Evolutionary conservation across 768 basidiomycete genomes (phyloP).

Genomic region (Trametes cinnabarina): DNA sequence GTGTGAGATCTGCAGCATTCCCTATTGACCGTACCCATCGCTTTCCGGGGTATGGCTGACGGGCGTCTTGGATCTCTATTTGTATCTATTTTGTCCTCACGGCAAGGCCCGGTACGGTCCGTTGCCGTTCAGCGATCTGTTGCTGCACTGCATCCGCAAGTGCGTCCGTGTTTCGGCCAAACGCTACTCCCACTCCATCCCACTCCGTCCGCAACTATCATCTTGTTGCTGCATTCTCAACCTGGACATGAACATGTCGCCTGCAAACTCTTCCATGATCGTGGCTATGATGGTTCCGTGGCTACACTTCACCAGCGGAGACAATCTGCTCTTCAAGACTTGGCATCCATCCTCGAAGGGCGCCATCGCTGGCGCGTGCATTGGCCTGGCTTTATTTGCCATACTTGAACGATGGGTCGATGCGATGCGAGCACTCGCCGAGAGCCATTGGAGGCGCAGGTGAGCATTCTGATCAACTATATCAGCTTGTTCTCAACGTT

Average conservation of each 20-base stretch:
- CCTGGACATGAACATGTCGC: slow-evolving; percentile 1
- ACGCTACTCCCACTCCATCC: no score
- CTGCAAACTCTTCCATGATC: slow-evolving; percentile 3
- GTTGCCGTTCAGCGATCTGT: background rate
- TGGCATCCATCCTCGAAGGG: slow-evolving; percentile 70
- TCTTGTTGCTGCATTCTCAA: background rate
- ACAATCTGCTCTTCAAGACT: slow-evolving; percentile 62
- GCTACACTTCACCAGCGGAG: slow-evolving; percentile 66
- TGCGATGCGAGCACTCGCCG: slow-evolving; percentile 51
- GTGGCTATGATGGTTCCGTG: slow-evolving; percentile 55
- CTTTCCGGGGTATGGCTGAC: no score
- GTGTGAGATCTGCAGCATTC: no score
- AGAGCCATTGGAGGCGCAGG: slow-evolving; percentile 60
- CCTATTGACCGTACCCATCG: no score
- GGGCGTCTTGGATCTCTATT: no score
- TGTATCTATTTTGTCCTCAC: no score
- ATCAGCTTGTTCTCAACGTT: background rate
- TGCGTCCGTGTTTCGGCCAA: no score
- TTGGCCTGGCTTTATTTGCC: slow-evolving; percentile 66
- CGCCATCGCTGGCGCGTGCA: slow-evolving; percentile 71
- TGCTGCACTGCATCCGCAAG: background rate
- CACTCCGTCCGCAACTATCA: no score
- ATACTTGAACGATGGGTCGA: slow-evolving; percentile 69
- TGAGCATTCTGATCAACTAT: slow-evolving; percentile 27
- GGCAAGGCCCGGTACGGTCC: no score